Evolutionary conservation across 306 rosid genomes (phyloP), one percentile per base, ranked within the genome.

Genomic region (Acmispon strigosus): DNA sequence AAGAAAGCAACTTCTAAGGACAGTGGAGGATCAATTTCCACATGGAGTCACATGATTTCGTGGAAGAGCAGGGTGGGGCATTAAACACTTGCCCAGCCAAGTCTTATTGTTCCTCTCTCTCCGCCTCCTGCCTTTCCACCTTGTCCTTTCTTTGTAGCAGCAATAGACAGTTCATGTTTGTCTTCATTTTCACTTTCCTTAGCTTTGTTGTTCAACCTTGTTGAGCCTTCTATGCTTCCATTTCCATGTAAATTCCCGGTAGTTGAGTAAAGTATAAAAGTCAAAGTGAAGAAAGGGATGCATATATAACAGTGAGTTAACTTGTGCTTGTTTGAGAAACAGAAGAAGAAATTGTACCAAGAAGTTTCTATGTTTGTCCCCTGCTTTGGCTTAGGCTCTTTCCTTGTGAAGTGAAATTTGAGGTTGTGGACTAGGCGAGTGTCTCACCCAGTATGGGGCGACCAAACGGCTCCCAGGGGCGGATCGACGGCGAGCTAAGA

Each of bases 181-280:
- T 55, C 20, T 14, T 36, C 66, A 37, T 59, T 59, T 20, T 45
- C 39, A 51, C 37, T 66, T 75, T 75, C 69, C 17, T 37, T 72
- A 24, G 14, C 74, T 52, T 49, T 62, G 14, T 68, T 6, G 4
- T 16, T 72, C 67, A 78, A 45, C 55, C 22, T 49, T 9, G 1
- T 69, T 24, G 70, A 50, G 14, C 37, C 39, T 17, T 59, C 45
- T 11, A 34, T 64, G 68, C 62, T 74, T 63, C 37, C 44, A 45
- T 24, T 78, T 73, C 52, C 62, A 69, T 82, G 6, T 34, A 29
- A n/a, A 24, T 54, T 62, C 37, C 67, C 85, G 68, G 6, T 41
- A 37, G 37, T 18, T 48, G 12, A 66, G 68, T 15, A 66, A 47
- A 60, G 8, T 27, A 13, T 41, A 50, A 17, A 48, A 13, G 19